These are phyloP conservation scores for Geoglossum glabrum DNA, from an alignment of 495 filamentous ascomycete genomes.

Conservation along the genomic window DNA sequence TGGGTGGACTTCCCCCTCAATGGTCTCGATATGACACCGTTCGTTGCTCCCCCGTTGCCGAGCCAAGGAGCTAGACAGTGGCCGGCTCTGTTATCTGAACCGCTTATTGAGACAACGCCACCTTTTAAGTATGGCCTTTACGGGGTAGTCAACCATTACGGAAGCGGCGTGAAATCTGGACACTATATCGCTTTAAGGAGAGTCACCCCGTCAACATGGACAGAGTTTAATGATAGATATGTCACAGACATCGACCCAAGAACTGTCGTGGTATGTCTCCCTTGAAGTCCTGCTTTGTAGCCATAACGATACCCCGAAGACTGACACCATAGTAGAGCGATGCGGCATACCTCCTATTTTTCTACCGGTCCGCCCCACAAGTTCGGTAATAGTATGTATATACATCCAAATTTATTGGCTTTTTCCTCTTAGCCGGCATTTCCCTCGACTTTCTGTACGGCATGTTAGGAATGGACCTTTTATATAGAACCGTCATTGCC, in stretches of 20 bases:
- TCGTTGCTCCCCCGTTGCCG: constrained; percentile 8
- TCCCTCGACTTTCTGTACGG: background rate
- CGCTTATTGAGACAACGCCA: constrained; percentile 32
- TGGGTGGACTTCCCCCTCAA: constrained; percentile 48
- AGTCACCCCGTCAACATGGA: constrained; percentile 27
- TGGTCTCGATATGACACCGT: constrained; percentile 32
- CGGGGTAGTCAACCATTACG: constrained; percentile 47
- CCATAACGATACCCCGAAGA: background rate
- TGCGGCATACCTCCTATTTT: constrained; percentile 52
- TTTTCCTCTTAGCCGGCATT: background rate
- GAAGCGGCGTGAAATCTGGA: constrained; percentile 39
- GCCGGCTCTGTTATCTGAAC: constrained; percentile 6
- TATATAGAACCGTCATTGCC: background rate
- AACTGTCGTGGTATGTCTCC: constrained; percentile 24
- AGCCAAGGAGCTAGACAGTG: background rate
- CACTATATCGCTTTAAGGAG: constrained; percentile 49
- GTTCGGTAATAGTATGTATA: background rate
- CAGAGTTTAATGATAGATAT: constrained; percentile 42
- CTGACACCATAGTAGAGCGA: constrained; percentile 27
- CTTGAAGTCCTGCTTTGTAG: constrained; percentile 2
- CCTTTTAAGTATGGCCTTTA: constrained; percentile 57
- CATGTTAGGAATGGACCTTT: background rate
- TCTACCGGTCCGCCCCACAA: constrained; percentile 8
- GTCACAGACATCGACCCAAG: constrained; percentile 36
- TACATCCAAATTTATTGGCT: background rate